Conservation (phyloP, 371 early-diverging fungal genomes). For the Phascolomyces articulosus region DNA sequence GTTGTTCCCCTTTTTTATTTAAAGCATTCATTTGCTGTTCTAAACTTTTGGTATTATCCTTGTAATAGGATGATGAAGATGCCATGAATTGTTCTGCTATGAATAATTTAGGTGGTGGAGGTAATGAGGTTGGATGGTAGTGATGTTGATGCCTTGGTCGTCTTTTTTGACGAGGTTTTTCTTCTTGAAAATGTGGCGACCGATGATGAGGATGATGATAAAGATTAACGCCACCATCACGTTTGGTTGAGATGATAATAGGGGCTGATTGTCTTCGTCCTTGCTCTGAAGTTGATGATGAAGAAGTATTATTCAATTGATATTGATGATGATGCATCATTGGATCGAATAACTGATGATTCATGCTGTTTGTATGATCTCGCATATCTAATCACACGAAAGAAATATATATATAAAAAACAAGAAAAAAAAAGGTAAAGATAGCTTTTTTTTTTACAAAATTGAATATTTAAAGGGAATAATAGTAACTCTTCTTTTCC, state of each 20-base stretch:
- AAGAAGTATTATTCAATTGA: not conserved
- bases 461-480: no score
- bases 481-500: no score
- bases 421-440: no score
- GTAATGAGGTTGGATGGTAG: not conserved
- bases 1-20: not conserved
- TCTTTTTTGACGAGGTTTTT: not conserved
- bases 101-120: not conserved
- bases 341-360: not conserved
- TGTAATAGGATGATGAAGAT: not conserved
- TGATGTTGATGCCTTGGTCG: not conserved
- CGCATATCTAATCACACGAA: no score
- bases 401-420: no score
- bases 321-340: no score
- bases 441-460: no score
- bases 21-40: not conserved
- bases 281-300: not conserved
- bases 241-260: not conserved
- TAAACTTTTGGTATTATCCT: not conserved
- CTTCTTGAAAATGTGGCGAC: not conserved
- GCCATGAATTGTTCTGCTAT: constrained; percentile 1
- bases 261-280: not conserved
- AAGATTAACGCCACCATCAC: not conserved
- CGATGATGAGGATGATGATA: not conserved
- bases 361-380: no score